A percentile compares a stretch with the other conserved stretches of the same genome.
These are phyloP conservation scores for Termitomyces sp. DNA, from an alignment of 768 basidiomycete species.

Conservation along the genomic window DNA sequence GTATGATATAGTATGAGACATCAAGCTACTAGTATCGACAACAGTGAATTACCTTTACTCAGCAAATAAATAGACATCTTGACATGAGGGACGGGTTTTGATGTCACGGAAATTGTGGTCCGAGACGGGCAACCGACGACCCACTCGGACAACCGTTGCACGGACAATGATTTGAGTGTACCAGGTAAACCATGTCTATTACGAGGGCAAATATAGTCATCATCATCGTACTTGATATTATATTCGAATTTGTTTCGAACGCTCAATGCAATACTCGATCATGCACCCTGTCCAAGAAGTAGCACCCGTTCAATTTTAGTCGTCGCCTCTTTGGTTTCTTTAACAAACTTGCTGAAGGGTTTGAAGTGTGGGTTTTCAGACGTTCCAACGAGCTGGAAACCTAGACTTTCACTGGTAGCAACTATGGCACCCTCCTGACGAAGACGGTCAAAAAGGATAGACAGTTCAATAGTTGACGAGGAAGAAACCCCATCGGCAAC, in stretches of 20 bases:
- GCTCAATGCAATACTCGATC: background rate
- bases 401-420: constrained; percentile 76
- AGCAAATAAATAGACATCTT: too few relatives aligned
- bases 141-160: background rate
- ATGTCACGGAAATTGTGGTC: background rate
- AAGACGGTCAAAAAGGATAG: constrained; percentile 67
- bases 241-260: too few relatives aligned
- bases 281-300: constrained; percentile 5
- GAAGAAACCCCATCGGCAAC: constrained; percentile 87
- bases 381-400: constrained; percentile 74
- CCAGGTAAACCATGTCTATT: background rate
- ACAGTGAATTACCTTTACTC: too few relatives aligned
- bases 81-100: background rate
- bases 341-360: constrained; percentile 66
- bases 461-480: constrained; percentile 76
- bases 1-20: too few relatives aligned
- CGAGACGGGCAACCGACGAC: background rate
- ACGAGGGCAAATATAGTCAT: too few relatives aligned
- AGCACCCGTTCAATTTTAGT: constrained; percentile 32
- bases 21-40: too few relatives aligned
- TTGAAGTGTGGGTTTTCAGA: constrained; percentile 66
- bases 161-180: background rate
- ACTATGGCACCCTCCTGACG: constrained; percentile 70
- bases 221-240: too few relatives aligned
- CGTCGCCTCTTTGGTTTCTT: constrained; percentile 72